A percentile compares a stretch with the other conserved stretches of the same genome.
phyloP scores from a whole-genome alignment of 768 basidiomycete species.

The Solioccasus polychromus region DNA sequence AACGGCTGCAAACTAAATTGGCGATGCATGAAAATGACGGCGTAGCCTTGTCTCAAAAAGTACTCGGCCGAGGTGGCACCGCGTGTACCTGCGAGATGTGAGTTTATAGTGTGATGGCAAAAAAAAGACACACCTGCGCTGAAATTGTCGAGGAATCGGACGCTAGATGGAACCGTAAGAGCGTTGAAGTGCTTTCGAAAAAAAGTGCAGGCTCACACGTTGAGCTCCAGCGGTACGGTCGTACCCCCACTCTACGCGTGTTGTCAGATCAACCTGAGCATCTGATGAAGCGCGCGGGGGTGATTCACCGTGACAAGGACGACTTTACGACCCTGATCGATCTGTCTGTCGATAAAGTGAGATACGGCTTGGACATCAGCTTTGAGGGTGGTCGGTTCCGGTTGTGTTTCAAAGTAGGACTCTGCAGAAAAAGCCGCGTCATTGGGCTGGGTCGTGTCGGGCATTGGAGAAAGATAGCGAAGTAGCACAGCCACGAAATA shows the following conservation, averaged over 20 bases:
- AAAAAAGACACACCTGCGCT: slow-evolving; percentile 70
- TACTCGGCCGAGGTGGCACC: slow-evolving; percentile 98
- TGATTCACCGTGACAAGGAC: slow-evolving; percentile 88
- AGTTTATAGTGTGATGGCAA: not conserved
- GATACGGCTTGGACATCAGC: slow-evolving; percentile 61
- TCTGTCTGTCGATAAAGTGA: slow-evolving; percentile 70
- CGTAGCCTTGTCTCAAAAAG: slow-evolving; percentile 90
- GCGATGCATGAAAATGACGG: slow-evolving; percentile 98
- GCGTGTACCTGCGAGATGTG: slow-evolving; percentile 67
- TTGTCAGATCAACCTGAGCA: slow-evolving; percentile 12
- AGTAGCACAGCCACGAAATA: slow-evolving; percentile 18
- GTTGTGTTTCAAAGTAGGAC: slow-evolving; percentile 86
- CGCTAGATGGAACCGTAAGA: slow-evolving; percentile 53
- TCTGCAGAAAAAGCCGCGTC: slow-evolving; percentile 70
- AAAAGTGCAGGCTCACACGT: slow-evolving; percentile 71
- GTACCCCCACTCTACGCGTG: slow-evolving; percentile 87
- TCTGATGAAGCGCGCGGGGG: slow-evolving; percentile 1
- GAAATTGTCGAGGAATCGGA: slow-evolving; percentile 98
- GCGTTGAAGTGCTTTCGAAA: slow-evolving; percentile 9
- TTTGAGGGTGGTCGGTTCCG: slow-evolving; percentile 69
- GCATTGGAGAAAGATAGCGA: no score
- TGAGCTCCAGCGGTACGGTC: slow-evolving; percentile 96
- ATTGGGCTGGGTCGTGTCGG: slow-evolving; percentile 11
- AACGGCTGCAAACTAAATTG: slow-evolving; percentile 98
- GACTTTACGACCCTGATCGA: slow-evolving; percentile 62